Evolutionary conservation across 1,139 yeast genomes (phyloP).

Genomic region (Kluyveromyces sp.): DNA sequence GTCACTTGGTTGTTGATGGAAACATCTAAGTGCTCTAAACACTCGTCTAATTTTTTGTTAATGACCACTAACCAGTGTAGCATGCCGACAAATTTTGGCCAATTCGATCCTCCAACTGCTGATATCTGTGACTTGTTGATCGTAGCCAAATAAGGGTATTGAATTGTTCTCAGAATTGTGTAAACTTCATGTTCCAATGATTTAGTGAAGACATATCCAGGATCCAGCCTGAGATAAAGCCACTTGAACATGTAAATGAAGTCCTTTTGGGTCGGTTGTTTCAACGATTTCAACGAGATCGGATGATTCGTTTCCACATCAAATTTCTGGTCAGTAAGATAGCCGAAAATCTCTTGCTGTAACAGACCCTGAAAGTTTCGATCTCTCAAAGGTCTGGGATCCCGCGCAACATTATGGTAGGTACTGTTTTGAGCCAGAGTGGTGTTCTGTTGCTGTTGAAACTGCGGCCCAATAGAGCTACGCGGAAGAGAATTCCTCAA

Average conservation of each 20-base stretch:
- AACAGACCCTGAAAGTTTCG: conserved; percentile 55
- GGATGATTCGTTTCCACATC: conserved; percentile 70
- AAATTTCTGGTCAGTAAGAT: conserved; percentile 54
- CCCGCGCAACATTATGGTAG: conserved; percentile 32
- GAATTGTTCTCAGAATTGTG: conserved; percentile 52
- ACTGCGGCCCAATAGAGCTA: conserved; percentile 9
- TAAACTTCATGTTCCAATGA: conserved; percentile 74
- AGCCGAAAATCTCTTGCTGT: conserved; percentile 63
- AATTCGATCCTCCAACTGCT: conserved; percentile 87
- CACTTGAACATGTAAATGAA: conserved; percentile 75
- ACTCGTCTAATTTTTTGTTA: conserved; percentile 41
- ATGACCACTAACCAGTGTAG: conserved; percentile 70
- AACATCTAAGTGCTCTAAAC: conserved; percentile 23
- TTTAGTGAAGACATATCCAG: conserved; percentile 62
- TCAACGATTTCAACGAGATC: conserved; percentile 56
- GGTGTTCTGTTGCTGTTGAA: background rate
- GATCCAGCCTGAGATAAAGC: conserved; percentile 70
- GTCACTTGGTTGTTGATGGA: conserved; percentile 25
- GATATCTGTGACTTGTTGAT: conserved; percentile 78
- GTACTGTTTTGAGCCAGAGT: background rate
- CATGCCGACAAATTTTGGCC: conserved; percentile 82
- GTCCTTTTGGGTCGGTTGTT: conserved; percentile 82
- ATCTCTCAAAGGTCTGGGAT: conserved; percentile 76
- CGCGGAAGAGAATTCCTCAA: conserved; percentile 11
- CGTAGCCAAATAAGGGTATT: conserved; percentile 75